These are phyloP conservation scores for Alternaria hordeiaustralica DNA, from an alignment of 2,329 filamentous ascomycete species.

Conservation along the genomic window DNA sequence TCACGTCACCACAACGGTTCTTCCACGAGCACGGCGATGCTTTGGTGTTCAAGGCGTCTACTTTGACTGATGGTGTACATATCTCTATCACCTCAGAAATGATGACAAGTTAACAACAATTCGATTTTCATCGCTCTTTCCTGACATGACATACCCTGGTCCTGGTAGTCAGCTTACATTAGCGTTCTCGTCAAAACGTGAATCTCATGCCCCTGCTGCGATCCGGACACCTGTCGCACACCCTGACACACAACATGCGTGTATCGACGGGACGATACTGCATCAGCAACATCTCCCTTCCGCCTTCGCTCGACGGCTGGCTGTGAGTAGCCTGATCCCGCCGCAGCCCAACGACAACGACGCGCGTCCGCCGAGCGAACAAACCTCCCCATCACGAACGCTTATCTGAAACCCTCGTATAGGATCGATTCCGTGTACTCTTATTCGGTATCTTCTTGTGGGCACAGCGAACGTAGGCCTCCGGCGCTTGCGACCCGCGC, in stretches of 20 bases:
- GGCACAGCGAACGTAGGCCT: neutral
- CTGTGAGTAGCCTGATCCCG: neutral
- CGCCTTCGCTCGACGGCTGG: neutral
- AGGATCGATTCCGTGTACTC: neutral
- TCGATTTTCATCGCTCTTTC: neutral
- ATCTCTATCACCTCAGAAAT: neutral
- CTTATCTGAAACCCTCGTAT: neutral
- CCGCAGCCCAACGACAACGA: neutral
- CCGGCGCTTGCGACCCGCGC: neutral
- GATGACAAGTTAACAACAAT: neutral
- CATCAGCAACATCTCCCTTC: neutral
- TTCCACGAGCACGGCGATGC: slow-evolving; percentile 6
- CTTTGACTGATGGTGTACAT: neutral
- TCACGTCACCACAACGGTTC: slow-evolving; percentile 15
- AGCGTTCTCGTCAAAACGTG: neutral
- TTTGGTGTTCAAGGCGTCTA: slow-evolving; percentile 8
- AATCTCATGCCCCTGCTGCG: neutral
- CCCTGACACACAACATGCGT: neutral
- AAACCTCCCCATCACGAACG: neutral
- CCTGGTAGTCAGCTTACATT: neutral
- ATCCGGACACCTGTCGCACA: neutral
- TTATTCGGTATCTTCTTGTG: neutral
- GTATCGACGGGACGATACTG: neutral
- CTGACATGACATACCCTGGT: neutral
- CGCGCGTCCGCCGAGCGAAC: neutral